Percentiles rank a stretch among this genome's conserved stretches.
Evolutionary conservation across 352 stramenopile genomes (phyloP).

Genomic region (Globisporangium mamillatum): DNA sequence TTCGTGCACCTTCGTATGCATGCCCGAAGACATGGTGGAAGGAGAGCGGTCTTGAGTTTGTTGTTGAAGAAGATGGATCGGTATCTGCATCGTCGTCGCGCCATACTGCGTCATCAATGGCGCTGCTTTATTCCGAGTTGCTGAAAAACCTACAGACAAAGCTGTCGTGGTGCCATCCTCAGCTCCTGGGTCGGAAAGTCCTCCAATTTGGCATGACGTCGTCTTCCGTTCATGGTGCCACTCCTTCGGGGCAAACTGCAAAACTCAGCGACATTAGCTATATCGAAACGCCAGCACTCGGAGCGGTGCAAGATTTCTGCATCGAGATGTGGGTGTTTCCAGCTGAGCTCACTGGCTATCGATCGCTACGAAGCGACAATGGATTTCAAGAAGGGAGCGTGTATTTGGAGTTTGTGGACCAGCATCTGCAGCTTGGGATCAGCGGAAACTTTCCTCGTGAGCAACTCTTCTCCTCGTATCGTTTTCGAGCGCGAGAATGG

Average conservation of each 20-base stretch:
- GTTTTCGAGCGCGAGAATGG: constrained; percentile 66
- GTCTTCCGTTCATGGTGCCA: constrained; percentile 2
- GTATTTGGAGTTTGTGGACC: constrained; percentile 70
- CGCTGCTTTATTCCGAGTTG: constrained; percentile 73
- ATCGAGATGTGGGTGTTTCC: constrained; percentile 83
- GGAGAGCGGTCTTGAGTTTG: constrained; percentile 40
- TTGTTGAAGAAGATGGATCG: constrained; percentile 9
- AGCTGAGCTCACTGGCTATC: constrained; percentile 54
- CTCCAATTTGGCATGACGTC: constrained; percentile 62
- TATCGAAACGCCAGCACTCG: constrained; percentile 59
- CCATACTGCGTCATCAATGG: constrained; percentile 75
- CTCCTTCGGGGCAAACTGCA: constrained; percentile 16
- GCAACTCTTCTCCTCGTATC: constrained; percentile 50
- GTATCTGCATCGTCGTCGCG: constrained; percentile 20
- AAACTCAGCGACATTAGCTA: constrained; percentile 66
- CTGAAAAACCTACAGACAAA: constrained; percentile 61
- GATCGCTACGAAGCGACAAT: constrained; percentile 73
- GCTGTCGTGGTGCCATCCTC: constrained; percentile 36
- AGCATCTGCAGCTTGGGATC: constrained; percentile 65
- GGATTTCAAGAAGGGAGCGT: constrained; percentile 64
- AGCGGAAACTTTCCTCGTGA: constrained; percentile 73
- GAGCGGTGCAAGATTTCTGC: constrained; percentile 62
- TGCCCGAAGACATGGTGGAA: constrained; percentile 59
- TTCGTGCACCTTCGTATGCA: constrained; percentile 56
- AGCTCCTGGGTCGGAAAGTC: constrained; percentile 42